These are phyloP conservation scores for Thermothielavioides terrestris DNA, from an alignment of 495 filamentous ascomycete genomes.

Conservation along the genomic window DNA sequence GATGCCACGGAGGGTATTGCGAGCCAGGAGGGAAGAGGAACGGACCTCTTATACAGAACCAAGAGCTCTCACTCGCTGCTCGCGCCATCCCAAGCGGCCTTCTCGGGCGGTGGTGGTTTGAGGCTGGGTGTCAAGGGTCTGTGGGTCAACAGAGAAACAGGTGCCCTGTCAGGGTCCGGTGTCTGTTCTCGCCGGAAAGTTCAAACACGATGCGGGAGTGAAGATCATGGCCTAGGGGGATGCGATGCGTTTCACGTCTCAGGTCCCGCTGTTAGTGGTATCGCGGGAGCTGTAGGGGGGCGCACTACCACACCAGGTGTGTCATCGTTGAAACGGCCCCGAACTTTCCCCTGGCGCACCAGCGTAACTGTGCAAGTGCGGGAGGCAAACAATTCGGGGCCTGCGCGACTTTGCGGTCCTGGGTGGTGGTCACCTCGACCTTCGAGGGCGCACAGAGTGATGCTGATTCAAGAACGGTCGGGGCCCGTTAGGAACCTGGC, in stretches of 20 bases:
- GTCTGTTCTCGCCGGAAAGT: background rate
- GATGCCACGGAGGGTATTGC: background rate
- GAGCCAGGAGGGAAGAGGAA: background rate
- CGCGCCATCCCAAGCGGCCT: background rate
- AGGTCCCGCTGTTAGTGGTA: constrained; percentile 1
- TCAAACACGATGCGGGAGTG: constrained; percentile 1
- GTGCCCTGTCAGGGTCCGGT: background rate
- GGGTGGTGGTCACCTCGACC: too few species aligned
- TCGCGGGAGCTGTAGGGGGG: background rate
- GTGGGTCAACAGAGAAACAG: background rate
- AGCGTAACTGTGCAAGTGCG: background rate
- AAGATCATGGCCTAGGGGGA: background rate
- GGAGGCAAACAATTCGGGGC: too few species aligned
- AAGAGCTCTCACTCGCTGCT: background rate
- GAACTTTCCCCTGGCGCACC: background rate
- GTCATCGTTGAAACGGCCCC: background rate
- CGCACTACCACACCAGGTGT: background rate
- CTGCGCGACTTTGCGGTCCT: too few species aligned
- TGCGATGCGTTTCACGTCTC: constrained; percentile 6
- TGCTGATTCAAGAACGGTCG: too few species aligned
- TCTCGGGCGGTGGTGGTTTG: background rate
- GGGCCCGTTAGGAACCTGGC: too few species aligned
- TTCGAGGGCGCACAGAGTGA: too few species aligned
- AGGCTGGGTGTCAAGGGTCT: background rate
- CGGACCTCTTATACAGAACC: background rate